These are phyloP conservation scores for Crotalaria pallida DNA, from an alignment of 306 rosid species.

Conservation along the genomic window DNA sequence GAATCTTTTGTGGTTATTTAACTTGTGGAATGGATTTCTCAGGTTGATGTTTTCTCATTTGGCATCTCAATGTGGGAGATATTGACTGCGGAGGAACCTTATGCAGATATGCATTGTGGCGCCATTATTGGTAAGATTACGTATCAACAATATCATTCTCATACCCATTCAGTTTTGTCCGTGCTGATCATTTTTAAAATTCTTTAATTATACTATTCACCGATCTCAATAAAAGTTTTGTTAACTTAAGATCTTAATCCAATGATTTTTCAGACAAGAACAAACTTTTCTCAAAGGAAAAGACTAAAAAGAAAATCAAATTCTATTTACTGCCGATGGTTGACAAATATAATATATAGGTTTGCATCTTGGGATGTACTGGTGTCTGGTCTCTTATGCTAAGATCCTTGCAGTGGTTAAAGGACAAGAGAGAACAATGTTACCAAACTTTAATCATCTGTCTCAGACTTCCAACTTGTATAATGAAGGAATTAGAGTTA, in stretches of 20 bases:
- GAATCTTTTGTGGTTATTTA: constrained; percentile 14
- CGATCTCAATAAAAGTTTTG: no score
- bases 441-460: no score
- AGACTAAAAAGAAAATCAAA: not conserved
- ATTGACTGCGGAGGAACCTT: constrained; percentile 90
- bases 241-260: no score
- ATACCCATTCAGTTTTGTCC: not conserved
- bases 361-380: not conserved
- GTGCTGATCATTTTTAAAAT: not conserved
- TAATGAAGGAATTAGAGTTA: no score
- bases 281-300: not conserved
- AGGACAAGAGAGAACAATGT: constrained; percentile 8
- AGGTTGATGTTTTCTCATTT: constrained; percentile 96
- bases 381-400: constrained; percentile 3
- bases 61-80: constrained; percentile 97
- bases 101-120: constrained; percentile 96
- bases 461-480: not conserved
- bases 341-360: not conserved
- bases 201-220: no score
- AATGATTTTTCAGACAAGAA: no score
- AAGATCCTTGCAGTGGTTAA: not conserved
- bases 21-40: constrained; percentile 17
- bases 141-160: not conserved
- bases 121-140: constrained; percentile 75
- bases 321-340: not conserved